Evolutionary conservation across 176 grass and related monocot species (phyloP), one percentile per base, ranked within the genome.

Genomic region (Rhynchospora pubera): DNA sequence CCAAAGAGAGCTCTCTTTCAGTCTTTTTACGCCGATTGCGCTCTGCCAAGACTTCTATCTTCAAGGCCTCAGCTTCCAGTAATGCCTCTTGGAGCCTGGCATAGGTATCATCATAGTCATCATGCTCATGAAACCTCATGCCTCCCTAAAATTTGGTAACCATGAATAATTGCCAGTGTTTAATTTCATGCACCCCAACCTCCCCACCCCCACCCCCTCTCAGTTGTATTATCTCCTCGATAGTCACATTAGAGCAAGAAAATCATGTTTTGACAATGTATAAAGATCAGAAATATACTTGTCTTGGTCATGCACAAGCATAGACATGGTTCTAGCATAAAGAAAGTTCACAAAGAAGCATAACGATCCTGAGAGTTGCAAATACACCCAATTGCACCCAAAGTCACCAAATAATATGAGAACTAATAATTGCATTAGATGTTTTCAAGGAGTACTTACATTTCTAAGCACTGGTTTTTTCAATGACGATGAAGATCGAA

Each of bases 1-100:
- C 81, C 22, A 85, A 74, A 18, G 77, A 60, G 45, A 85, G 72
- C 57, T 93, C 65, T 63, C 79, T 85, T 22, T 97, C 85, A 87
- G 85, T 83, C 68, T 83, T 93, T 51, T 86, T 67, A 32, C 84
- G 84, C 85, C 79, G 88, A 64, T 42, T 83, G 22, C 67, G 88
- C 63, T 97, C 91, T 7, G 34, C 66, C 62, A 82, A 55, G 78
- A 88, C 91, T 88, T 87, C 90, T 43, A 70, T 86, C 72, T 90
- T 90, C 57, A 91, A 81, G 62, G 84, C 81, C 66, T 97, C 89
- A 32, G 84, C 91, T 83, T 87, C 87, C 76, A 19, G 42, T 73
- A 88, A 79, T 24, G 89, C 89, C 83, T 89, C 82, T 9, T 86
- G 80, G 7, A 97, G 85, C 55, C 85, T 92, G 39, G 83, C 80